Conservation (phyloP, 225 moss, liverwort and hornwort species). For the Marchantia polymorpha region DNA sequence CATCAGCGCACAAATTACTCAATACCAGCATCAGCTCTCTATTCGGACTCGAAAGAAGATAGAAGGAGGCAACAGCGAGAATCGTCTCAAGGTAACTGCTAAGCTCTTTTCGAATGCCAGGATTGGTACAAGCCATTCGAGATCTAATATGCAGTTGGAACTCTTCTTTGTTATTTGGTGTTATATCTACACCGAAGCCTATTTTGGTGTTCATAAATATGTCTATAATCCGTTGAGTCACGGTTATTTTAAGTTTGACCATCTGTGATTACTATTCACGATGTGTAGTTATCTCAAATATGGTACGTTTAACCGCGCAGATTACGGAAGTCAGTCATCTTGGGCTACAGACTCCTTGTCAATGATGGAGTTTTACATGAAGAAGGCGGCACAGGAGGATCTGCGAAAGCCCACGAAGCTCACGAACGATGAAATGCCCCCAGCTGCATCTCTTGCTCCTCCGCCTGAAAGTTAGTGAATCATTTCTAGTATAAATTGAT, state of each 20-base stretch:
- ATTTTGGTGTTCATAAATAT: no score
- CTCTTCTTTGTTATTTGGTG: no score
- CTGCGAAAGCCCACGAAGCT: slow-evolving; percentile 77
- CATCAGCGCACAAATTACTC: slow-evolving; percentile 77
- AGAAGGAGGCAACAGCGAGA: slow-evolving; percentile 59
- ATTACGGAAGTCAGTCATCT: slow-evolving; percentile 46
- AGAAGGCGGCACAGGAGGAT: slow-evolving; percentile 96
- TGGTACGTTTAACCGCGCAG: slow-evolving; percentile 12
- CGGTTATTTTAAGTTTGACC: no score
- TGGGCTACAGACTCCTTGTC: slow-evolving; percentile 85
- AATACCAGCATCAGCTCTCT: slow-evolving; percentile 91
- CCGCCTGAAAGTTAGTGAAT: slow-evolving; percentile 50
- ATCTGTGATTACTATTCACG: no score
- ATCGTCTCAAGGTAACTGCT: slow-evolving; percentile 54
- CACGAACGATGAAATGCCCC: slow-evolving; percentile 84
- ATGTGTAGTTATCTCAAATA: no score
- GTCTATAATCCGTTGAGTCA: no score
- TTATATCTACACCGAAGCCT: no score
- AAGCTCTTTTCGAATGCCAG: neutral
- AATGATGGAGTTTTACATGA: slow-evolving; percentile 99
- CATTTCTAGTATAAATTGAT: neutral
- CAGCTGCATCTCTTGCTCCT: slow-evolving; percentile 54
- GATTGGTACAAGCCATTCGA: no score
- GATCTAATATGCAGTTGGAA: no score
- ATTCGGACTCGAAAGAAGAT: slow-evolving; percentile 62